Conservation (phyloP, 306 rosid species). For the Lablab purpureus region DNA sequence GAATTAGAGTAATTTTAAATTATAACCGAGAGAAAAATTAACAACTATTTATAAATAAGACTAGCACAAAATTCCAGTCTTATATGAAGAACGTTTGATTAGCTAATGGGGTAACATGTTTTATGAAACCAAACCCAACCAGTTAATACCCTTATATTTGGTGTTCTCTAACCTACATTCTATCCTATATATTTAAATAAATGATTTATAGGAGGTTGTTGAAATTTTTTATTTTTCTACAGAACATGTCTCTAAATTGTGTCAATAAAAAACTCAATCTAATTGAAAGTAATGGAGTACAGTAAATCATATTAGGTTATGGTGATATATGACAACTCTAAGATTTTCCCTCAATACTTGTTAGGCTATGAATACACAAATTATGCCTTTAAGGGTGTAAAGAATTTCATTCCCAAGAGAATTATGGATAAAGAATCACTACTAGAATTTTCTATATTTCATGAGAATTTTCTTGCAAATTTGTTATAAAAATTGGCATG, state of each 20-base stretch:
- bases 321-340: constrained; percentile 7
- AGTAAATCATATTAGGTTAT: constrained; percentile 18
- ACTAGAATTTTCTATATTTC: no score
- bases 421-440: not conserved
- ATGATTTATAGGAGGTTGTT: not conserved
- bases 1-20: not conserved
- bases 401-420: constrained; percentile 25
- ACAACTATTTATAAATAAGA: not conserved
- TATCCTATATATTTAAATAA: not conserved
- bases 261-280: no score
- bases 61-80: constrained; percentile 86
- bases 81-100: constrained; percentile 93
- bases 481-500: no score
- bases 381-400: constrained; percentile 1
- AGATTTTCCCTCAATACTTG: not conserved
- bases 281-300: not conserved
- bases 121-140: no score
- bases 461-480: no score
- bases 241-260: not conserved
- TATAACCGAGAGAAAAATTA: not conserved
- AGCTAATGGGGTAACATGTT: no score
- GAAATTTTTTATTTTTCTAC: not conserved
- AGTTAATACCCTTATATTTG: no score
- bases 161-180: no score
- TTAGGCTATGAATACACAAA: not conserved